Percentiles rank a stretch among this genome's conserved stretches.
phyloP scores from a whole-genome alignment of 495 filamentous ascomycete genomes.

The Hypoxylon crocopeplum region DNA sequence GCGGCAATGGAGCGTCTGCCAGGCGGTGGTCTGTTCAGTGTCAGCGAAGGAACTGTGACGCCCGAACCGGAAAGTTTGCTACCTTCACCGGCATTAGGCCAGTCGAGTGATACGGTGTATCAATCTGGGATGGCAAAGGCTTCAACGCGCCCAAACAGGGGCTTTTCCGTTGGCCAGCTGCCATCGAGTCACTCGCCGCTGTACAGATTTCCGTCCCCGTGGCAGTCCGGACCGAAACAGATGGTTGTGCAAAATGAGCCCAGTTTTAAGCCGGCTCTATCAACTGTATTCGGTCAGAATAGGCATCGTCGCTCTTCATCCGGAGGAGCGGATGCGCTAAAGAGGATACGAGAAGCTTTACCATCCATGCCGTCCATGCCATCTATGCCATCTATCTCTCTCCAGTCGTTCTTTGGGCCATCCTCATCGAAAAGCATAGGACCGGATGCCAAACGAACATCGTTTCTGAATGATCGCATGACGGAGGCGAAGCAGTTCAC shows the following conservation, averaged over 20 bases:
- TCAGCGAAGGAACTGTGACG: conserved; percentile 21
- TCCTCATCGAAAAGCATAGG: conserved; percentile 32
- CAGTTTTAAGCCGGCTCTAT: conserved; percentile 44
- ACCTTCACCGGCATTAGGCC: conserved; percentile 6
- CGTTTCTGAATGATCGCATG: conserved; percentile 13
- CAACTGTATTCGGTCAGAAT: conserved; percentile 43
- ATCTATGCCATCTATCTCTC: conserved; percentile 58
- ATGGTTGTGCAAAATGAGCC: conserved; percentile 45
- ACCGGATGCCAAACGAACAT: conserved; percentile 21
- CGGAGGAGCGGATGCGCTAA: conserved; percentile 52
- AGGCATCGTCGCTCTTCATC: conserved; percentile 49
- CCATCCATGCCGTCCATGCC: conserved; percentile 53
- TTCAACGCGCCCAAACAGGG: conserved; percentile 31
- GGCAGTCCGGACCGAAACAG: conserved; percentile 57
- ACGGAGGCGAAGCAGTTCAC: conserved; percentile 36
- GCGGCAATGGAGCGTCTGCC: conserved; percentile 67
- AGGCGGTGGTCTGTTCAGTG: conserved; percentile 59
- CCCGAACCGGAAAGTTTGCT: conserved; percentile 5
- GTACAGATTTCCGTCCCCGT: conserved; percentile 54
- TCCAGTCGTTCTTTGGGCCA: conserved; percentile 56
- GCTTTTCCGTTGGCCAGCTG: conserved; percentile 42
- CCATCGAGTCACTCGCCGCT: conserved; percentile 32
- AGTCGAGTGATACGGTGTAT: conserved; percentile 6
- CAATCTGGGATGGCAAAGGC: conserved; percentile 16
- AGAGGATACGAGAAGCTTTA: conserved; percentile 54